Evolutionary conservation across 2,329 filamentous ascomycete genomes (phyloP).

Genomic region (Zymoseptoria crescenta): DNA sequence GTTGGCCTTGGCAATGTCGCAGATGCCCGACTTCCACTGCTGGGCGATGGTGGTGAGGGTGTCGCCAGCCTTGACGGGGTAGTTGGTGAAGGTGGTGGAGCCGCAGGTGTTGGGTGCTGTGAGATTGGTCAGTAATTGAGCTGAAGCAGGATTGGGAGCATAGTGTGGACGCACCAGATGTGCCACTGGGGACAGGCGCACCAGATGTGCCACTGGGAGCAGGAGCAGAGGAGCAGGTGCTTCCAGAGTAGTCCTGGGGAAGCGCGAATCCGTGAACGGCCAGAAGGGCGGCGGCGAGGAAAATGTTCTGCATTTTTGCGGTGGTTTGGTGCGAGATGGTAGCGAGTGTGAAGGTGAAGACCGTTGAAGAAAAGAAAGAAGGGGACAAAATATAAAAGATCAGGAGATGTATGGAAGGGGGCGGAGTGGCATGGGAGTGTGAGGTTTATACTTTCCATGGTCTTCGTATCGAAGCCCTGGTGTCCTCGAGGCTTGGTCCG

Average conservation of each 20-base stretch:
- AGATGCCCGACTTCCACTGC: conserved; percentile 18
- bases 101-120: conserved; percentile 6
- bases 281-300: neutral
- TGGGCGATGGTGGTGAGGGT: conserved; percentile 18
- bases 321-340: neutral
- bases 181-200: neutral
- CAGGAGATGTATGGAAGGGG: neutral
- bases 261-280: neutral
- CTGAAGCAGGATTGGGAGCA: neutral
- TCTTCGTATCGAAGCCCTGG: neutral
- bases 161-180: neutral
- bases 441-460: neutral
- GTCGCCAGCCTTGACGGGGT: conserved; percentile 16
- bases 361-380: neutral
- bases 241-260: neutral
- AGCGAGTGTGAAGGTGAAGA: neutral
- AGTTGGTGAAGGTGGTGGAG: conserved; percentile 10
- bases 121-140: neutral
- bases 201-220: neutral
- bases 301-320: neutral
- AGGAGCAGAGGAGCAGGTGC: neutral
- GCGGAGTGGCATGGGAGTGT: neutral
- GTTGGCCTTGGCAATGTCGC: conserved; percentile 22
- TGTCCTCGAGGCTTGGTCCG: neutral
- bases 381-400: neutral